These are phyloP conservation scores for Phytophthora constricta DNA, from an alignment of 352 stramenopile species.

Conservation along the genomic window DNA sequence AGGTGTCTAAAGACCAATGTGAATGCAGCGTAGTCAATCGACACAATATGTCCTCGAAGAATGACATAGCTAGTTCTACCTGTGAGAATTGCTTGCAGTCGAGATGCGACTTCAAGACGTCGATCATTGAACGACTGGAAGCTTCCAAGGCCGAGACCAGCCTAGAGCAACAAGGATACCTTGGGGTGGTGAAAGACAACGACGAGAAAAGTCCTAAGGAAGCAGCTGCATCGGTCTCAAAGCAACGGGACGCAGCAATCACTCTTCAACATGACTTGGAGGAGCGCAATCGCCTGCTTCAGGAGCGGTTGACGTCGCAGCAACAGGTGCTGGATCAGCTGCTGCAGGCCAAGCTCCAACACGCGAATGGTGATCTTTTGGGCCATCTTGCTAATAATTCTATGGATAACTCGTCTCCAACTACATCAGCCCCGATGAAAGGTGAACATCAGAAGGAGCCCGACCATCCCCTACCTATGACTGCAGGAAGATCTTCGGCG, in stretches of 20 bases:
- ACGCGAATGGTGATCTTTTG: slow-evolving; percentile 3
- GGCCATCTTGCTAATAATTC: too few species aligned
- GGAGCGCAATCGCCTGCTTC: slow-evolving; percentile 41
- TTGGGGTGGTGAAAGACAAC: slow-evolving; percentile 17
- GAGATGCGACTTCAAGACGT: slow-evolving; percentile 19
- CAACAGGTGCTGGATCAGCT: slow-evolving; percentile 45
- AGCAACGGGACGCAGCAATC: neutral
- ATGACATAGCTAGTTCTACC: neutral
- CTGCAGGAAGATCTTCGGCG: neutral
- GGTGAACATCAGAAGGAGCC: too few species aligned
- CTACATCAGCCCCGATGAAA: neutral
- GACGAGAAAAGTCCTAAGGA: slow-evolving; percentile 19
- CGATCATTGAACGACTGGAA: slow-evolving; percentile 26
- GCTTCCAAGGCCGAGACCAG: neutral
- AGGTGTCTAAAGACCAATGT: slow-evolving; percentile 9
- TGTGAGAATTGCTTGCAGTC: neutral
- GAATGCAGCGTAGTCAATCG: neutral
- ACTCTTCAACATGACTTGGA: slow-evolving; percentile 20
- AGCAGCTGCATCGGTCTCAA: neutral
- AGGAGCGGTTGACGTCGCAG: slow-evolving; percentile 40
- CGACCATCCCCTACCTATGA: too few species aligned
- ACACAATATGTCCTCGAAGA: neutral
- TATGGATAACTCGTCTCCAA: neutral
- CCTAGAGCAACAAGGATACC: slow-evolving; percentile 3
- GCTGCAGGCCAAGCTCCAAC: slow-evolving; percentile 35